Evolutionary conservation across 176 grass and related monocot genomes (phyloP).

Genomic region (Oryza coarctata): DNA sequence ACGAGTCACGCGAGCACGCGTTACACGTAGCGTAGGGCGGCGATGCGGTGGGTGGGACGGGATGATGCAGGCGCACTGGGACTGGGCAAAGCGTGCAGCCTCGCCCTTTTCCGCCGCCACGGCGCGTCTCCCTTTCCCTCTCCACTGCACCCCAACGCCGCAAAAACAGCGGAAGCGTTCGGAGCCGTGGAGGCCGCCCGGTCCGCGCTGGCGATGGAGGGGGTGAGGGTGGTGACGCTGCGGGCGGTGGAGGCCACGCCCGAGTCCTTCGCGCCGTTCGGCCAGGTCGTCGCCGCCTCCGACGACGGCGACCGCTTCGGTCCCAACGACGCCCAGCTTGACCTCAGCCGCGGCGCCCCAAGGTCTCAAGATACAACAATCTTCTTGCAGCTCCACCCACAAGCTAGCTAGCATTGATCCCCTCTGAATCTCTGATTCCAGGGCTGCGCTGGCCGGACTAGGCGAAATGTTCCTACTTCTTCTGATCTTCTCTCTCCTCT

Average conservation of each 20-base stretch:
- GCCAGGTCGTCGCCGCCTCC: conserved; percentile 76
- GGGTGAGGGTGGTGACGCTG: conserved; percentile 48
- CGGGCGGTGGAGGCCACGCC: conserved; percentile 75
- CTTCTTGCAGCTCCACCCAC: background rate
- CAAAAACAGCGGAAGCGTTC: background rate
- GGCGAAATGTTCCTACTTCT: background rate
- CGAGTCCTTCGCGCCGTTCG: conserved; percentile 81
- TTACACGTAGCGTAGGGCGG: too few species aligned
- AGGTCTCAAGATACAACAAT: conserved; percentile 27
- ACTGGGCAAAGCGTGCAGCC: conserved; percentile 26
- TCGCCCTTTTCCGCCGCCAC: conserved; percentile 6
- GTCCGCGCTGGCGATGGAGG: background rate
- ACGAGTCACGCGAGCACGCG: too few species aligned
- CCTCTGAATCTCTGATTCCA: background rate
- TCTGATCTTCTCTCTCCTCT: background rate
- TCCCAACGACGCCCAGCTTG: conserved; percentile 82
- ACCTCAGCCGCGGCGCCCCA: conserved; percentile 80
- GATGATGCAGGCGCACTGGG: conserved; percentile 21
- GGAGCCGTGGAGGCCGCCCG: background rate
- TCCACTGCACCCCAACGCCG: background rate
- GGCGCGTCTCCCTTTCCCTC: background rate
- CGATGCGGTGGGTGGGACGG: too few species aligned
- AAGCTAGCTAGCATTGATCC: background rate
- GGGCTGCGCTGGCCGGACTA: background rate
- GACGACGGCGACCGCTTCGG: conserved; percentile 66